Conservation (phyloP, 2,329 filamentous ascomycete species). For the Seiridium cupressi region DNA sequence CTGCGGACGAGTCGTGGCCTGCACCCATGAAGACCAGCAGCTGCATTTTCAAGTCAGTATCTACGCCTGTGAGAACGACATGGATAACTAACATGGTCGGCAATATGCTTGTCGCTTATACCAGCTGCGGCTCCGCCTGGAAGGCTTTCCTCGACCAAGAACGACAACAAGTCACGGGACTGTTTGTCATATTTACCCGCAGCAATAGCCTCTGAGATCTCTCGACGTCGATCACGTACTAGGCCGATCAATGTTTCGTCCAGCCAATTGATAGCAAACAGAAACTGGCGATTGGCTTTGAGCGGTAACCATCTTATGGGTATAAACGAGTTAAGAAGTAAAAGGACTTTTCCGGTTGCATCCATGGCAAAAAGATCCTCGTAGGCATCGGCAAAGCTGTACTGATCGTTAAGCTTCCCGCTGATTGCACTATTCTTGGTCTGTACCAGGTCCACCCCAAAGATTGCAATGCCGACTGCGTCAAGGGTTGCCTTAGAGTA, state of each 20-base stretch:
- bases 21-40: constrained; percentile 17
- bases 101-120: constrained; percentile 11
- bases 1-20: constrained; percentile 33
- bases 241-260: constrained; percentile 30
- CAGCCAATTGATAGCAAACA: constrained; percentile 30
- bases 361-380: neutral
- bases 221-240: constrained; percentile 23
- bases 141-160: constrained; percentile 25
- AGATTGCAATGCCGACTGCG: constrained; percentile 11
- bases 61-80: too few relatives aligned
- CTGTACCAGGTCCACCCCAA: constrained; percentile 10
- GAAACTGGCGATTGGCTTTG: constrained; percentile 35
- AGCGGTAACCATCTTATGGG: constrained; percentile 33
- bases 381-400: neutral
- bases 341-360: constrained; percentile 19
- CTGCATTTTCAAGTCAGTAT: neutral
- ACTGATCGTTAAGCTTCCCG: neutral
- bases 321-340: constrained; percentile 28
- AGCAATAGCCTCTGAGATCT: constrained; percentile 22
- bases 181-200: constrained; percentile 16
- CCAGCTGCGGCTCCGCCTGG: constrained; percentile 3
- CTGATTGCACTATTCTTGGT: neutral
- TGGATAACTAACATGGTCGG: constrained; percentile 12
- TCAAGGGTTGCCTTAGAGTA: constrained; percentile 13
- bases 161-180: constrained; percentile 24